Percentiles rank a stretch among this genome's conserved stretches.
Conservation (phyloP, 768 basidiomycete genomes). For the Naganishia vishniacii region DNA sequence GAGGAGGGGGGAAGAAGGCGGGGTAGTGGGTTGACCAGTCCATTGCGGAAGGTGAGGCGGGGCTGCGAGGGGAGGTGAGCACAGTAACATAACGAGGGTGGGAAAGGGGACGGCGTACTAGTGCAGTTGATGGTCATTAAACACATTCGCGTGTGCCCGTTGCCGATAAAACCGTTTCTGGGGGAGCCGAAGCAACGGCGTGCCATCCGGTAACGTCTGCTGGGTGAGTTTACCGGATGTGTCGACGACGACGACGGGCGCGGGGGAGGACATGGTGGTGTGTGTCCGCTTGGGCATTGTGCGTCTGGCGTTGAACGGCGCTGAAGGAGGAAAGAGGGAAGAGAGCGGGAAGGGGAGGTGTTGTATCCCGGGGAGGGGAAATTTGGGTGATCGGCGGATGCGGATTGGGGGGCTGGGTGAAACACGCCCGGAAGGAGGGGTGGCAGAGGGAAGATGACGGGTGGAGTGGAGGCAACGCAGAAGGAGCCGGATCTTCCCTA, state of each 20-base stretch:
- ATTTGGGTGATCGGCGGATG: background rate
- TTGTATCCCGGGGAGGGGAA: background rate
- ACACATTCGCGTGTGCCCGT: conserved; percentile 55
- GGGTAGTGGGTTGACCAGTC: conserved; percentile 85
- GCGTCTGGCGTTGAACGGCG: background rate
- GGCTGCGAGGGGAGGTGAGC: conserved; percentile 49
- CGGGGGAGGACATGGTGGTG: background rate
- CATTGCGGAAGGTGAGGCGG: conserved; percentile 64
- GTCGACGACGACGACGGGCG: too few relatives aligned
- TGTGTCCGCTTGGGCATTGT: too few relatives aligned
- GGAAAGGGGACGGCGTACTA: conserved; percentile 53
- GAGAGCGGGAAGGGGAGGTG: too few relatives aligned
- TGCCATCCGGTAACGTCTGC: conserved; percentile 2
- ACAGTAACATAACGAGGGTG: background rate
- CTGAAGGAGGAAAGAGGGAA: background rate
- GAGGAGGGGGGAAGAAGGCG: conserved; percentile 51
- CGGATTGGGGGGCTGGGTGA: background rate
- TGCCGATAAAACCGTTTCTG: conserved; percentile 55
- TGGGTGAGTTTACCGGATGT: background rate
- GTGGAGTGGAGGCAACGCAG: too few relatives aligned
- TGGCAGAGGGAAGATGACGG: too few relatives aligned
- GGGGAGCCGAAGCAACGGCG: conserved; percentile 1
- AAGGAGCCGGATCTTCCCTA: background rate
- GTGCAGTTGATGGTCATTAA: conserved; percentile 63
- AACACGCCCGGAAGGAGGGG: too few relatives aligned